Percentiles rank a stretch among this genome's conserved stretches.
Evolutionary conservation across 495 filamentous ascomycete species (phyloP).

Genomic region (Trichoderma virens): DNA sequence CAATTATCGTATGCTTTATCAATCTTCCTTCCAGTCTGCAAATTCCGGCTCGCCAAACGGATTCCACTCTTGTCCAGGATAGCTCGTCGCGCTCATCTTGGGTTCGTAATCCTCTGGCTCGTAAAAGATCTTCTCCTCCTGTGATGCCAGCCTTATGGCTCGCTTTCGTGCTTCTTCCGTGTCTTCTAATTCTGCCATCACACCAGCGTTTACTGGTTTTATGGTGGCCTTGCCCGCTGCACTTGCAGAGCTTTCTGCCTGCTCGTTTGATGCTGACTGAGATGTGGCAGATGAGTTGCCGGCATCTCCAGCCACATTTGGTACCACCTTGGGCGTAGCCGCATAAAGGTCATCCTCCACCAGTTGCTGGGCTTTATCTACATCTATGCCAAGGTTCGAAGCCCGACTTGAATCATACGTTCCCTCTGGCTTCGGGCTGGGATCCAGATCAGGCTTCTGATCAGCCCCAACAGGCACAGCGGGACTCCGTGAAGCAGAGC

Average conservation of each 20-base stretch:
- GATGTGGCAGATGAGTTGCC: background rate
- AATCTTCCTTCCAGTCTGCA: slow-evolving; percentile 17
- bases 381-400: background rate
- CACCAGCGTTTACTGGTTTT: background rate
- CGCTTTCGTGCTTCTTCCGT: slow-evolving; percentile 29
- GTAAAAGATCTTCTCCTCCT: slow-evolving; percentile 45
- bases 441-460: background rate
- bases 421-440: background rate
- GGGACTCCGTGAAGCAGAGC: background rate
- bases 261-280: background rate
- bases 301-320: background rate
- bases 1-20: slow-evolving; percentile 11
- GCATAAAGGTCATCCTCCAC: background rate
- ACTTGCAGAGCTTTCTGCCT: background rate
- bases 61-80: slow-evolving; percentile 79
- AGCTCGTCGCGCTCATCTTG: slow-evolving; percentile 69
- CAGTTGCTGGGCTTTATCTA: background rate
- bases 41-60: slow-evolving; percentile 37
- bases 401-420: background rate
- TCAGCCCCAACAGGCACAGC: background rate
- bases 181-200: slow-evolving; percentile 19
- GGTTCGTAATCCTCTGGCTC: slow-evolving; percentile 42
- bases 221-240: background rate
- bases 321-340: background rate
- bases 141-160: slow-evolving; percentile 21